Evolutionary conservation across 192 early-diverging fungal species (phyloP), one percentile per base, ranked within the genome.

Genomic region (Coemansia nantahalensis): DNA sequence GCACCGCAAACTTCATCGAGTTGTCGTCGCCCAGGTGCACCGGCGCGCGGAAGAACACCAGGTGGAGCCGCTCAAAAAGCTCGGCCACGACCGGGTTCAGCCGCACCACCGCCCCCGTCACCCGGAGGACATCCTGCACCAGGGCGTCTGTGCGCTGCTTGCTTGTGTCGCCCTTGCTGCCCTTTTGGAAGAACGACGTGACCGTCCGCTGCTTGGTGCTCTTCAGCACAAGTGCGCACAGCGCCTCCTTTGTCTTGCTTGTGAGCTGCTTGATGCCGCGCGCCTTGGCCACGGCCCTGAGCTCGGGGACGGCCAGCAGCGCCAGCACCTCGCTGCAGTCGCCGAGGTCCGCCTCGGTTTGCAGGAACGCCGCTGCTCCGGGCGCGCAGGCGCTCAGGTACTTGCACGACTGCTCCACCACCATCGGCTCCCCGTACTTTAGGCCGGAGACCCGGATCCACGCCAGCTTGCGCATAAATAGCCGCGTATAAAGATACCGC

Each of bases 1-100:
- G 21, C 13, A 77, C 51, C 0, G 73, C 65, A 0, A 41, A 24
- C 24, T 43, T 55, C 54, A 77, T 68, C 19, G 73, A 26, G 36
- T 57, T 60, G 51, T 68, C 66, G 38, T 65, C 57, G 21, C 51
- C 57, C 30, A 57, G 10, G 15, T 51, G 52, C 22, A 55, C 44
- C 15, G 56, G 53, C 16, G 52, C 44, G 36, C 73, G 65, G 58
- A 68, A 77, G 54, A 61, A 77, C 17, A 77, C 51, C 36, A 68
- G n/a, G 37, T 77, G 73, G n/a, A 77, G 33, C 3, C 73, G 73
- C 40, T 68, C 61, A 59, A 77, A 77, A 32, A 77, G 43, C 39
- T 68, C 73, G 1, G 47, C 57, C 16, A 45, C 35, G 12, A 3
- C 24, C 11, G 57, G 56, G 21, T 53, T 61, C 9, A 68, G 40